Base-by-base conservation (phyloP, 352 stramenopile species). In the Pythium rhizo-oryzae region DNA sequence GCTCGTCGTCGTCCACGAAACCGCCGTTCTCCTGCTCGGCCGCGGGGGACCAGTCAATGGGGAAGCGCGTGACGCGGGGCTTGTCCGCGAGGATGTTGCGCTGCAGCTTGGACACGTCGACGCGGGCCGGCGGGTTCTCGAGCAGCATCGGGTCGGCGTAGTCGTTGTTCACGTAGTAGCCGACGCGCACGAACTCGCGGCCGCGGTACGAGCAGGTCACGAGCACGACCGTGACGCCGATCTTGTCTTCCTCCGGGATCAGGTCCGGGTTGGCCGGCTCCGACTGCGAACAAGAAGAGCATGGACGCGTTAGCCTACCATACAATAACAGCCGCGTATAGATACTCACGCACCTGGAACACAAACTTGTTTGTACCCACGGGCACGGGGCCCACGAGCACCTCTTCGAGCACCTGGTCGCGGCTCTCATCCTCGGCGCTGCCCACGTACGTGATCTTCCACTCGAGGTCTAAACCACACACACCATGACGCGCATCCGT, bases 131-230 rank as follows among this genome's bases (percentile, higher is more conserved):
- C 25, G 88, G 88, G 70, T 94, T 94, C 64, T 96, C 86, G 12
- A 93, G 71, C 74, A 94, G 70, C 70, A 90, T 91, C 57, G 91
- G 91, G 68, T 97, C 93, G 28, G 86, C 84, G 79, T 99, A 99
- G 85, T 99, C 97, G 80, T 99, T 99, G 77, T 99, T 99, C 25
- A 99, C 97, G 80, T 99, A 99, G 84, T 99, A 99, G 13, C 86
- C 86, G 7, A 96, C 86, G 43, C 97, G 91, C 25, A 99, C 93
- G 73, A 99, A 99, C 74, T 99, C 96, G 28, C 96, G 91, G 61
- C 97, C 89, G 60, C 93, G 92, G 86, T 99, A 99, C 44, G 87
- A 97, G 83, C 97, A 99, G 8, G 97, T 99, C 18, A 99, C 93
- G 46, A 99, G 83, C 35, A 99, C 95, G 16, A 99, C 98, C 0